phyloP scores from a whole-genome alignment of 805 yeast species.

The Candida easanensis region DNA sequence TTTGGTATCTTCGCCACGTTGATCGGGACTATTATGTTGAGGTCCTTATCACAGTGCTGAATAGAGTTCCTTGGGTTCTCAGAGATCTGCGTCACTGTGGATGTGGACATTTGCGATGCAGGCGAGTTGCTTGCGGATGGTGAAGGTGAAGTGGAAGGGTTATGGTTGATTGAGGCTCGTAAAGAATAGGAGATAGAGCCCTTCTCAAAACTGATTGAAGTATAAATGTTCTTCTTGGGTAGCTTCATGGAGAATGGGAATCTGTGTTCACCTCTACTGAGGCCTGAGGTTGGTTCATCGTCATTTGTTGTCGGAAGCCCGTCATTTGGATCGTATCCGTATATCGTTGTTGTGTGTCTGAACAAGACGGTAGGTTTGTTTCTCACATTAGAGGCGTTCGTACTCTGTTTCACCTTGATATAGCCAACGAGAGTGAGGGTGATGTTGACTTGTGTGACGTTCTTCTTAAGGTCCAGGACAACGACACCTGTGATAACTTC shows the following conservation, averaged over 20 bases:
- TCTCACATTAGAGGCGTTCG: constrained; percentile 50
- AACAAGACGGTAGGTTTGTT: constrained; percentile 52
- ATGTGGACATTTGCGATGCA: constrained; percentile 19
- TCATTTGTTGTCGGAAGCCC: constrained; percentile 2
- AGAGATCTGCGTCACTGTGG: constrained; percentile 17
- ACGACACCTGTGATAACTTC: constrained; percentile 68
- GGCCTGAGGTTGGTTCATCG: constrained; percentile 35
- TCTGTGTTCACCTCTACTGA: constrained; percentile 81
- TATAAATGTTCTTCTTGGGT: constrained; percentile 70
- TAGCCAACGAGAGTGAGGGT: constrained; percentile 54
- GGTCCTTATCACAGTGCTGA: constrained; percentile 51
- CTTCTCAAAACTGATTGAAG: constrained; percentile 77
- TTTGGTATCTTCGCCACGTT: constrained; percentile 66
- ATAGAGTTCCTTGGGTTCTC: constrained; percentile 27
- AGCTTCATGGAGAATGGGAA: constrained; percentile 83
- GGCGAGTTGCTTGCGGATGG: constrained; percentile 22
- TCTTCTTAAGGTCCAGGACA: constrained; percentile 52
- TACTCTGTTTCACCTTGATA: constrained; percentile 49
- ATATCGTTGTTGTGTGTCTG: constrained; percentile 55
- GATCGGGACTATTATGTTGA: constrained; percentile 67
- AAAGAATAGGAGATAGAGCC: constrained; percentile 75
- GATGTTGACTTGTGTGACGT: constrained; percentile 50
- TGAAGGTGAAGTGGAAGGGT: constrained; percentile 14
- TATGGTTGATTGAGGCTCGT: constrained; percentile 39
- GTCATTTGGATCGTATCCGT: constrained; percentile 41